Percentiles rank a stretch among this genome's conserved stretches.
Evolutionary conservation across 2,329 filamentous ascomycete genomes (phyloP).

Genomic region (Calonectria hawksworthii): DNA sequence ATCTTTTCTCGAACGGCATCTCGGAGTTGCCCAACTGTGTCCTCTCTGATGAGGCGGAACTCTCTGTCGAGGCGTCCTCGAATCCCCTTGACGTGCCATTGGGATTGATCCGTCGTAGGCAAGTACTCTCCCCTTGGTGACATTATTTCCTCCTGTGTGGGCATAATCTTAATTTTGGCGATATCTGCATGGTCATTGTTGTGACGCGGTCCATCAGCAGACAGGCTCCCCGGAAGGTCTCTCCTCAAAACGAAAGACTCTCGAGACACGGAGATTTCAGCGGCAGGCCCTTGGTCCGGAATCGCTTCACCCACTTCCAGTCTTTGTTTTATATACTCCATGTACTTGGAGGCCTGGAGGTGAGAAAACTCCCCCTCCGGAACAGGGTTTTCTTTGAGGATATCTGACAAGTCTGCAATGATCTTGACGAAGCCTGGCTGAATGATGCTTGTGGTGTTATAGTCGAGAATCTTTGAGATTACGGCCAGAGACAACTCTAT

Average conservation of each 20-base stretch:
- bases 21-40: conserved; percentile 56
- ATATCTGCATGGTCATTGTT: conserved; percentile 15
- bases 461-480: neutral
- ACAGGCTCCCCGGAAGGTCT: neutral
- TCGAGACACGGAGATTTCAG: neutral
- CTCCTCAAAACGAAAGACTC: neutral
- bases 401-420: neutral
- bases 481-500: neutral
- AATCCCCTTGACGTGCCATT: conserved; percentile 45
- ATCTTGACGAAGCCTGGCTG: neutral
- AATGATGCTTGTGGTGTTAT: neutral
- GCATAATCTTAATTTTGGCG: conserved; percentile 15
- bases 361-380: neutral
- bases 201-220: neutral
- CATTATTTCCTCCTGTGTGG: conserved; percentile 17
- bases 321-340: conserved; percentile 1
- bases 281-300: neutral
- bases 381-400: neutral
- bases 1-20: conserved; percentile 3
- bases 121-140: conserved; percentile 6
- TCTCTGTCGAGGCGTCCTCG: conserved; percentile 66
- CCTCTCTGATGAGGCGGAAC: conserved; percentile 62
- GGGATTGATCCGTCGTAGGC: neutral
- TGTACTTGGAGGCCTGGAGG: neutral
- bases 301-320: neutral